These are phyloP conservation scores for Emergomyces pasteurianus DNA, from an alignment of 2,329 filamentous ascomycete genomes.

Conservation along the genomic window DNA sequence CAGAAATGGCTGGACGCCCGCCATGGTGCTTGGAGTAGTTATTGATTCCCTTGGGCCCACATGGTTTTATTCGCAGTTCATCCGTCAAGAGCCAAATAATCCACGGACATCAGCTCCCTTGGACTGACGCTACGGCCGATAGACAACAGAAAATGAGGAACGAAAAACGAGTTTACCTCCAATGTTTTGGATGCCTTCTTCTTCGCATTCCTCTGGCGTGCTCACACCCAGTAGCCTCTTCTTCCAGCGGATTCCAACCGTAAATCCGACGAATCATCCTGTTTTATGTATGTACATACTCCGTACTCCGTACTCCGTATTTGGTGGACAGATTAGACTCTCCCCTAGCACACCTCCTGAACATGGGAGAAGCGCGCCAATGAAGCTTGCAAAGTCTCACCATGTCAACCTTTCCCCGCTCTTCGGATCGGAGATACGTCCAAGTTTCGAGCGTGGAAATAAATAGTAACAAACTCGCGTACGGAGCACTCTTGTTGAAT, in stretches of 20 bases:
- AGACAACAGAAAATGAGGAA: background rate
- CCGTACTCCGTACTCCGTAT: no score
- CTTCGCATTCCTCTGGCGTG: background rate
- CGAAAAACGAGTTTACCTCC: background rate
- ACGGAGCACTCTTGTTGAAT: background rate
- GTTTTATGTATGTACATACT: no score
- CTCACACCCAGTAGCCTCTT: conserved; percentile 3
- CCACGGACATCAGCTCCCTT: no score
- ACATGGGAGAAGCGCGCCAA: background rate
- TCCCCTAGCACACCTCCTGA: conserved; percentile 2
- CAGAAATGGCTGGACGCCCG: background rate
- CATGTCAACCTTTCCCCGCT: conserved; percentile 1
- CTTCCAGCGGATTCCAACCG: conserved; percentile 11
- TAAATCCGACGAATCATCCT: conserved; percentile 18
- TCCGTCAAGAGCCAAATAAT: no score
- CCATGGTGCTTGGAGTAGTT: background rate
- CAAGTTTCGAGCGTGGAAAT: conserved; percentile 3
- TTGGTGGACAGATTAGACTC: conserved; percentile 4
- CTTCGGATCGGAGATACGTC: background rate
- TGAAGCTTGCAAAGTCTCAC: background rate
- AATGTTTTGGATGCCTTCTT: conserved; percentile 1
- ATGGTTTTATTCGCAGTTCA: no score
- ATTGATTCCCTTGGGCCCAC: no score
- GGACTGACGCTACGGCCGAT: background rate
- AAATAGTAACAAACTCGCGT: conserved; percentile 1